These are phyloP conservation scores for Tilletia indica DNA, from an alignment of 1,284 basidiomycete species.

Conservation along the genomic window DNA sequence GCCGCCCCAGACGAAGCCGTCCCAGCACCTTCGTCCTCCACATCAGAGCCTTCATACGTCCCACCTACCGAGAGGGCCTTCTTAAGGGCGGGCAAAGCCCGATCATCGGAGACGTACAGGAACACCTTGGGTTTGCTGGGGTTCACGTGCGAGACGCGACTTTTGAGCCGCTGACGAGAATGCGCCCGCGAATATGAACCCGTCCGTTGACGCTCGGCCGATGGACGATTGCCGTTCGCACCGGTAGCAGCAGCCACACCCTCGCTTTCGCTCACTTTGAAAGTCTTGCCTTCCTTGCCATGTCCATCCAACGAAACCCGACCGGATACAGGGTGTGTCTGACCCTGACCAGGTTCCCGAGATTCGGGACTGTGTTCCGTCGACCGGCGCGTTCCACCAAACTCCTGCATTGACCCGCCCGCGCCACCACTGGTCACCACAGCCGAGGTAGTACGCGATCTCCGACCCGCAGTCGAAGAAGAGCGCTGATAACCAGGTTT, in stretches of 20 bases:
- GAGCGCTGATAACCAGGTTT: not conserved
- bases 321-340: no score
- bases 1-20: constrained; percentile 16
- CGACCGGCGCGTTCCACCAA: not conserved
- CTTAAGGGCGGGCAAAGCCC: constrained; percentile 41
- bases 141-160: constrained; percentile 22
- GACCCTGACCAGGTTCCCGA: not conserved
- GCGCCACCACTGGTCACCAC: not conserved
- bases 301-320: no score
- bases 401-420: not conserved
- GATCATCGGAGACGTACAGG: constrained; percentile 40
- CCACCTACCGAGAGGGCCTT: constrained; percentile 48
- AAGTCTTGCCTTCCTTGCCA: not conserved
- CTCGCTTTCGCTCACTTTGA: not conserved
- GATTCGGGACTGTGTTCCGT: constrained; percentile 6
- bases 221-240: not conserved
- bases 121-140: constrained; percentile 36
- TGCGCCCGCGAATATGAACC: constrained; percentile 28
- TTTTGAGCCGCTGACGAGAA: constrained; percentile 30
- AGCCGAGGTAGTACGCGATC: not conserved
- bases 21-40: constrained; percentile 29
- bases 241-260: not conserved
- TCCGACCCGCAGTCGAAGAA: not conserved
- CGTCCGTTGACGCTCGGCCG: constrained; percentile 13
- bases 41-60: constrained; percentile 29